Base-by-base conservation (phyloP, 352 stramenopile genomes). In the Pythium aristosporum region DNA sequence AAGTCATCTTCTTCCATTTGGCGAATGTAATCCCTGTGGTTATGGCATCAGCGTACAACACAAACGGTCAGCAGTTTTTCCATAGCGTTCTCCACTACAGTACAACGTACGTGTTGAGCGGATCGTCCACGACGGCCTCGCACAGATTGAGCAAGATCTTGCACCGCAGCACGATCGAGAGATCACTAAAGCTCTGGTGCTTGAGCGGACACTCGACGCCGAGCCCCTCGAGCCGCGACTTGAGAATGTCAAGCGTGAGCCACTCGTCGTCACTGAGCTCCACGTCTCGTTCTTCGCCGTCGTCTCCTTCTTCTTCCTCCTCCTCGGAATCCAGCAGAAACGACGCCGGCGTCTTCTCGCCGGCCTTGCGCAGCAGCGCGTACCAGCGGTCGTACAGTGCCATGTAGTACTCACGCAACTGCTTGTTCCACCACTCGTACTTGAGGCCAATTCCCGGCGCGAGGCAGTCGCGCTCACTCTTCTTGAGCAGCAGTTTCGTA, bases 381-480 rank as follows among this genome's bases (percentile, higher is more conserved):
- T 90, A 91, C 84, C 79, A 91, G 53, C 91, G 89, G 62, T 89
- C 74, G 71, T 95, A 95, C 71, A 91, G 73, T 43, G 76, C 75
- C 59, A 87, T 75, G 71, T 93, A 95, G 72, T 92, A 90, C 61
- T 89, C 78, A 10, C 80, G 79, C 61, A 95, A 70, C 58, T 92
- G 86, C 63, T 92, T 91, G 75, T 89, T 92, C 86, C 86, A 95
- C 84, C 84, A 93, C 67, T 92, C 82, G 63, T 95, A 95, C 73
- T 91, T 88, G 47, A 95, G 82, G 2, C 85, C 84, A 34, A 92
- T 82, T 18, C 86, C 86, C 39, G 81, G 77, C 20, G 74, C 80
- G n/a, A 93, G 60, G 58, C 80, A 90, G 28, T 84, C 79, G 32
- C 86, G 81, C 63, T 93, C 85, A 58, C 81, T 92, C 62, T 95